Percentiles rank a stretch among this genome's conserved stretches.
Evolutionary conservation across 139 green algal genomes (phyloP).

Genomic region (Picochlorum costavermella): DNA sequence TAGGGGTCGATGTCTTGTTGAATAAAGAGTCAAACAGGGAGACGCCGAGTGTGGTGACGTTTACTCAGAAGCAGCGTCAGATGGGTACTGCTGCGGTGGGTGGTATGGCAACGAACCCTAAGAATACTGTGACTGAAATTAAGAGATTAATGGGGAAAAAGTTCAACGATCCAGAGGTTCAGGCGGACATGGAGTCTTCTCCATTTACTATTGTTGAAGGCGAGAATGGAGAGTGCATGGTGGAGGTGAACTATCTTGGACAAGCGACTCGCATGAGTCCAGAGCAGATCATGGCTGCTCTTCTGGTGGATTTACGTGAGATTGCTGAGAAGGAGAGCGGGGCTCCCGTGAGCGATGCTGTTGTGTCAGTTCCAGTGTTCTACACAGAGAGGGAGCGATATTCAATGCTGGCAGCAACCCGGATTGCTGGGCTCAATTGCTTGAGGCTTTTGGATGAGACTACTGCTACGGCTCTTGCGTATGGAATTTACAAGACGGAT

Average conservation of each 20-base stretch:
- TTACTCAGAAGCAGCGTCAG: slow-evolving; percentile 74
- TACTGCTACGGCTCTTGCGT: slow-evolving; percentile 89
- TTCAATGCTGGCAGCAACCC: slow-evolving; percentile 67
- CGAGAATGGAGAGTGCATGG: slow-evolving; percentile 59
- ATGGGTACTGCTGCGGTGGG: slow-evolving; percentile 72
- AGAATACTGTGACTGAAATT: slow-evolving; percentile 86
- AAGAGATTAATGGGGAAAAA: slow-evolving; percentile 91
- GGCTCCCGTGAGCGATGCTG: slow-evolving; percentile 75
- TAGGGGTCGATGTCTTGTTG: slow-evolving; percentile 80
- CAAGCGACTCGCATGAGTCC: slow-evolving; percentile 44
- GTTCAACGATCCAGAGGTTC: slow-evolving; percentile 74
- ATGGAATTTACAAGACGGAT: slow-evolving; percentile 99
- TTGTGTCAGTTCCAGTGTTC: slow-evolving; percentile 85
- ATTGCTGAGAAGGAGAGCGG: slow-evolving; percentile 83
- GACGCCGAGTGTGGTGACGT: slow-evolving; percentile 83
- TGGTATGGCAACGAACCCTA: slow-evolving; percentile 75
- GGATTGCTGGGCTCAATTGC: slow-evolving; percentile 79
- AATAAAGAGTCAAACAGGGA: slow-evolving; percentile 95
- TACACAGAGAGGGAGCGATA: slow-evolving; percentile 76
- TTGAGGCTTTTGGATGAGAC: slow-evolving; percentile 94
- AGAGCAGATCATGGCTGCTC: slow-evolving; percentile 76
- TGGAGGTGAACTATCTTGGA: slow-evolving; percentile 63
- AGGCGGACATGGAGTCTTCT: slow-evolving; percentile 61
- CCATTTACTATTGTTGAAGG: slow-evolving; percentile 66
- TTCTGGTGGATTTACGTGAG: slow-evolving; percentile 83